Percentiles rank a stretch among this genome's conserved stretches.
These are phyloP conservation scores for Pisolithus sp. DNA, from an alignment of 768 basidiomycete genomes.

Conservation along the genomic window DNA sequence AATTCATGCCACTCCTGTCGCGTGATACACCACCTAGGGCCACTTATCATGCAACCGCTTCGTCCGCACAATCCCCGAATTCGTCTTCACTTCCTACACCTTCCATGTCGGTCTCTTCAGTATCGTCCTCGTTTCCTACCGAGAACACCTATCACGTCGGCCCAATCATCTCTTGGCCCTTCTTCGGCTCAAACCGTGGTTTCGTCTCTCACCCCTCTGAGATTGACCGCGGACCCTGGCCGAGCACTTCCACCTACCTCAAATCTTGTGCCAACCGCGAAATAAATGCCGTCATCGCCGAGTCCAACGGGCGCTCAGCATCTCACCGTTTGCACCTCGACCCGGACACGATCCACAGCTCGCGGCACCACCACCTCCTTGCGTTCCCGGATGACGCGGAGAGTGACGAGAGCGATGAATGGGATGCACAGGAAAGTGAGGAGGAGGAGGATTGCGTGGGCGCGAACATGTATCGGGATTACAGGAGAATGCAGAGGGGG, in stretches of 20 bases:
- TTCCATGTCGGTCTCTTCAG: not conserved
- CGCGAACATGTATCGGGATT: constrained; percentile 76
- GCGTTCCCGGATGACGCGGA: constrained; percentile 62
- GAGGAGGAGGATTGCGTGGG: constrained; percentile 71
- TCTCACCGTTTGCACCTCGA: constrained; percentile 76
- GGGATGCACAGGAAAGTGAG: constrained; percentile 73
- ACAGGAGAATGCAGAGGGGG: constrained; percentile 71
- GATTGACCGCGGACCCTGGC: constrained; percentile 78
- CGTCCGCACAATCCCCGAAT: not conserved
- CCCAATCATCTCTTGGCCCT: constrained; percentile 85
- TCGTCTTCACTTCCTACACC: not conserved
- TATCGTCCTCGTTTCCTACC: not conserved
- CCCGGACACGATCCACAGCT: constrained; percentile 67
- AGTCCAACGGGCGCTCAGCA: constrained; percentile 72
- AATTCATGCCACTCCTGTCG: constrained; percentile 11
- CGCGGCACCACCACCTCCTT: constrained; percentile 60
- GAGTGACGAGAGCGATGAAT: constrained; percentile 74
- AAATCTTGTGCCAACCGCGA: constrained; percentile 66
- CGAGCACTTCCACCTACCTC: constrained; percentile 52
- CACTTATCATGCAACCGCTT: too few relatives aligned
- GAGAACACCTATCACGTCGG: constrained; percentile 48
- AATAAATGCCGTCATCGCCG: constrained; percentile 61
- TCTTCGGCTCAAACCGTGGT: constrained; percentile 80
- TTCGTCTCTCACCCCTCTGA: constrained; percentile 62
- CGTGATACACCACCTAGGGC: not conserved